These are phyloP conservation scores for Platanthera zijinensis DNA, from an alignment of 106 monocot genomes.

Conservation along the genomic window DNA sequence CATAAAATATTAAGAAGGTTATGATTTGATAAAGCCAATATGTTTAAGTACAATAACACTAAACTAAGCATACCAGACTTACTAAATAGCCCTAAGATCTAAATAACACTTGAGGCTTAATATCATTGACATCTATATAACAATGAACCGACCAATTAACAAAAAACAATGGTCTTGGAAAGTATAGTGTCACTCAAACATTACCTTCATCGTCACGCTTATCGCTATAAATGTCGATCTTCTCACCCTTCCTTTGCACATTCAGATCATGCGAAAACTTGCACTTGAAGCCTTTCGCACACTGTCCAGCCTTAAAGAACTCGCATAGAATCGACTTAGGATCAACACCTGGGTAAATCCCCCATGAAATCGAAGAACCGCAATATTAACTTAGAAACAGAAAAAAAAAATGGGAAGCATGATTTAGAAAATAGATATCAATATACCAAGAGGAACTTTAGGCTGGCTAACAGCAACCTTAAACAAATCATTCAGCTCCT, in stretches of 20 bases:
- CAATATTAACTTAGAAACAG: neutral
- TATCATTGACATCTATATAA: too few species aligned
- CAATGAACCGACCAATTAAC: neutral
- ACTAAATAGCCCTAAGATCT: too few species aligned
- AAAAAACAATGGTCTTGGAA: neutral
- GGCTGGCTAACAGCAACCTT: conserved; percentile 90
- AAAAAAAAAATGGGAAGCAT: neutral
- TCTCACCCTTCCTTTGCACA: conserved; percentile 92
- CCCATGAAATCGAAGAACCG: neutral
- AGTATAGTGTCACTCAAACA: conserved; percentile 8
- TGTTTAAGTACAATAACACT: too few species aligned
- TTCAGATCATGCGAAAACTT: conserved; percentile 97
- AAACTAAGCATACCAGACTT: too few species aligned
- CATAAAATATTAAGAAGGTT: too few species aligned
- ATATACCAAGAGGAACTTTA: conserved; percentile 76
- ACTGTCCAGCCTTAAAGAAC: conserved; percentile 93
- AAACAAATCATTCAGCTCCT: conserved; percentile 94
- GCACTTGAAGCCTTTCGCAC: conserved; percentile 90
- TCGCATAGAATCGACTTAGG: conserved; percentile 96
- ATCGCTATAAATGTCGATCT: conserved; percentile 93
- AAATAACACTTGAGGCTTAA: too few species aligned
- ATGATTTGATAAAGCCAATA: too few species aligned
- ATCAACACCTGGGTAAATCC: conserved; percentile 63
- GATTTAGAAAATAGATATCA: neutral
- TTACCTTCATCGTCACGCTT: conserved; percentile 39